Conservation (phyloP, 2,329 filamentous ascomycete species). For the Fusarium buxicola region DNA sequence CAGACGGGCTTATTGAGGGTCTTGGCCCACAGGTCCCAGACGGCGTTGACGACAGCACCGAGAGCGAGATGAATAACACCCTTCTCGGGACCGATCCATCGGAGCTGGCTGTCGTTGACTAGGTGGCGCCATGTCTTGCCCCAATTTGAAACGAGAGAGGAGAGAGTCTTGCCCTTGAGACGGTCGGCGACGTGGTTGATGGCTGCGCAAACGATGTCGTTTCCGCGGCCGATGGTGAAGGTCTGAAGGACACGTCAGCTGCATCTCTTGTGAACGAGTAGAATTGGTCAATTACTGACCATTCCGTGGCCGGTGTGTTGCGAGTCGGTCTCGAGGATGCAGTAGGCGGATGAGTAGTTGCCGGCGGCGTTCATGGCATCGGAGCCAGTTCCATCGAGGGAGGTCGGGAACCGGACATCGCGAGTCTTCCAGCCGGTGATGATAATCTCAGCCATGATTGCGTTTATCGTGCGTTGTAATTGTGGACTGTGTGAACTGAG, state of each 20-base stretch:
- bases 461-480: slow-evolving; percentile 4
- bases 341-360: slow-evolving; percentile 95
- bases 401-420: slow-evolving; percentile 88
- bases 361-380: slow-evolving; percentile 97
- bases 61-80: slow-evolving; percentile 93
- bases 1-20: slow-evolving; percentile 87
- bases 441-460: slow-evolving; percentile 64
- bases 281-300: slow-evolving; percentile 57
- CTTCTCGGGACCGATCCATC: slow-evolving; percentile 95
- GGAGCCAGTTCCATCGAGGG: slow-evolving; percentile 93
- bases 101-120: slow-evolving; percentile 89
- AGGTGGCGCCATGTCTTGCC: slow-evolving; percentile 90
- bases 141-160: slow-evolving; percentile 83
- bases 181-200: slow-evolving; percentile 83
- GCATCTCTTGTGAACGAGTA: not conserved
- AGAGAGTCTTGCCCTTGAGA: slow-evolving; percentile 79
- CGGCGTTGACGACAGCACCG: slow-evolving; percentile 87
- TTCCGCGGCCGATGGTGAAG: slow-evolving; percentile 89
- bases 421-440: slow-evolving; percentile 78
- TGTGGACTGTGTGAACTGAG: not conserved
- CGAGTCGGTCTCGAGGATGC: slow-evolving; percentile 86
- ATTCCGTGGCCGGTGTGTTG: slow-evolving; percentile 80
- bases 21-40: slow-evolving; percentile 98
- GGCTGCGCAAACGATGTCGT: slow-evolving; percentile 90
- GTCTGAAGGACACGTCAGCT: slow-evolving; percentile 56